These are phyloP conservation scores for Luvunga scandens DNA, from an alignment of 345 rosid species.

Conservation along the genomic window DNA sequence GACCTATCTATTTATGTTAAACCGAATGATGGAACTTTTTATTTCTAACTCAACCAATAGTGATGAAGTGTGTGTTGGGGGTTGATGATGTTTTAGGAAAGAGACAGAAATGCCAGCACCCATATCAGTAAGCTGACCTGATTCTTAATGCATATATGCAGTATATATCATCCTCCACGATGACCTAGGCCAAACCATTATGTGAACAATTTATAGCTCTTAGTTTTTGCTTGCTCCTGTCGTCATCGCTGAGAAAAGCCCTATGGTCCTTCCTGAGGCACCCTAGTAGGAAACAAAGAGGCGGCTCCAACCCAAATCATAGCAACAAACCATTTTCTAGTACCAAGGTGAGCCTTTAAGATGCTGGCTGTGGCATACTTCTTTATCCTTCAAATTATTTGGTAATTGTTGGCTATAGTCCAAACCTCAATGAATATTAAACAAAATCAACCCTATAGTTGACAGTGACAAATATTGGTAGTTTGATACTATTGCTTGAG, in stretches of 20 bases:
- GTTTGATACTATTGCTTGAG: background rate
- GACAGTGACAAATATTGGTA: conserved; percentile 44
- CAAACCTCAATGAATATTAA: conserved; percentile 46
- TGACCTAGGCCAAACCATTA: conserved; percentile 28
- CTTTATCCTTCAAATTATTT: no score
- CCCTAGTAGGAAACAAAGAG: no score
- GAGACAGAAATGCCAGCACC: conserved; percentile 47
- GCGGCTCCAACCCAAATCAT: conserved; percentile 35
- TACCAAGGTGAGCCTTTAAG: conserved; percentile 65
- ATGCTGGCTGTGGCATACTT: background rate
- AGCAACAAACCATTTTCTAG: conserved; percentile 63
- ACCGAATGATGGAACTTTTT: background rate
- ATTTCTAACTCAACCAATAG: background rate
- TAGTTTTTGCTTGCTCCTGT: no score
- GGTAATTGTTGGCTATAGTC: conserved; percentile 35
- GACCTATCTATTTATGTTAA: no score
- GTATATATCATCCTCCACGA: no score
- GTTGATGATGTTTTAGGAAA: conserved; percentile 14
- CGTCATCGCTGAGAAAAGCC: no score
- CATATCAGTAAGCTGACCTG: conserved; percentile 36
- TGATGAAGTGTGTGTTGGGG: background rate
- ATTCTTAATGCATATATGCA: no score
- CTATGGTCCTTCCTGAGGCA: no score
- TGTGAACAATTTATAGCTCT: background rate
- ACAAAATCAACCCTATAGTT: conserved; percentile 60